phyloP scores from a whole-genome alignment of 1,139 yeast genomes.

The Sugiyamaella neomexicana region DNA sequence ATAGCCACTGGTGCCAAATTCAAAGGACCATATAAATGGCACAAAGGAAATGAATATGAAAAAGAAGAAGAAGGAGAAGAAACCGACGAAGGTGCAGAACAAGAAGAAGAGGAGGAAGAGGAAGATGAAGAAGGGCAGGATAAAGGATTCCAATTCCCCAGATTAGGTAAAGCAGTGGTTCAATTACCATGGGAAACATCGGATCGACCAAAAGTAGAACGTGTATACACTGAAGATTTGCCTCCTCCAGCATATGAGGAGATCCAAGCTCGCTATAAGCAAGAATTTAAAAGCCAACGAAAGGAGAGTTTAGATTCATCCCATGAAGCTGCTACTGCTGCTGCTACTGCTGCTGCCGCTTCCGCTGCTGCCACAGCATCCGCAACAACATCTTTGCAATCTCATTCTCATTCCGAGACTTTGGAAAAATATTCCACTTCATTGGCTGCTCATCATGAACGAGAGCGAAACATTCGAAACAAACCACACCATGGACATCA shows the following conservation, averaged over 20 bases:
- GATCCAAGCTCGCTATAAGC: neutral
- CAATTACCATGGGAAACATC: slow-evolving; percentile 24
- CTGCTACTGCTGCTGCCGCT: neutral
- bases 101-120: slow-evolving; percentile 29
- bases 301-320: neutral
- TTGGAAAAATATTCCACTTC: slow-evolving; percentile 11
- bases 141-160: slow-evolving; percentile 22
- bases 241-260: slow-evolving; percentile 16
- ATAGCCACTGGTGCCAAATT: neutral
- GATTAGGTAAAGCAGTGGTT: slow-evolving; percentile 21
- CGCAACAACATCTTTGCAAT: no score
- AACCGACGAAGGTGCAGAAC: neutral
- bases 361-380: neutral
- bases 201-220: slow-evolving; percentile 21
- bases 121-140: slow-evolving; percentile 10
- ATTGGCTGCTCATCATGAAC: slow-evolving; percentile 16
- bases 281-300: slow-evolving; percentile 4
- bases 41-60: slow-evolving; percentile 5
- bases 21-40: neutral
- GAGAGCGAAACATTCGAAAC: neutral
- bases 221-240: slow-evolving; percentile 24
- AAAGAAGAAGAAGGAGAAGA: slow-evolving; percentile 28
- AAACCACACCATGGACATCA: slow-evolving; percentile 8
- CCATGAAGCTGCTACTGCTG: neutral
- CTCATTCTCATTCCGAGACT: neutral